Evolutionary conservation across 352 stramenopile species (phyloP).

Genomic region (Blastocystis sp.): DNA sequence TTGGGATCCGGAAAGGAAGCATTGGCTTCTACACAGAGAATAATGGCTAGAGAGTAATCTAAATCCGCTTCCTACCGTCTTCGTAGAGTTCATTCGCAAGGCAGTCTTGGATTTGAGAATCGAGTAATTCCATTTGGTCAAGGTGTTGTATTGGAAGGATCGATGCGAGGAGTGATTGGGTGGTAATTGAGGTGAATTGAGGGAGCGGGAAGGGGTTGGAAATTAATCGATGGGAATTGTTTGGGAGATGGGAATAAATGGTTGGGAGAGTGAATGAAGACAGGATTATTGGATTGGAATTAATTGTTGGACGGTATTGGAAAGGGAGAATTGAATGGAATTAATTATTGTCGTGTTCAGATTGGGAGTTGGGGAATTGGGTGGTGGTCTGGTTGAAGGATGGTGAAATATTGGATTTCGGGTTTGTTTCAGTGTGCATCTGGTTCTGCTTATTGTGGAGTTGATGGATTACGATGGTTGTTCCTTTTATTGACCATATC

Average conservation of each 20-base stretch:
- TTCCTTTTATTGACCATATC: too few species aligned
- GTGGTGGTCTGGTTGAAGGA: too few species aligned
- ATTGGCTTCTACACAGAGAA: constrained; percentile 11
- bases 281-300: neutral
- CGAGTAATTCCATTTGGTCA: neutral
- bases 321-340: too few species aligned
- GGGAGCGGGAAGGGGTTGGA: neutral
- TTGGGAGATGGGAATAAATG: neutral
- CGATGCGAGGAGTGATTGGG: neutral
- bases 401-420: too few species aligned
- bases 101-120: neutral
- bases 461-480: too few species aligned
- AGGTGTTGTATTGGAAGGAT: neutral
- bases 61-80: neutral
- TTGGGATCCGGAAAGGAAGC: neutral
- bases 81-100: constrained; percentile 30
- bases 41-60: neutral
- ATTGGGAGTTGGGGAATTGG: too few species aligned
- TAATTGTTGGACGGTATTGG: neutral
- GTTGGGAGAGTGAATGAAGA: neutral
- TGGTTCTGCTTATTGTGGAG: too few species aligned
- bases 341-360: too few species aligned
- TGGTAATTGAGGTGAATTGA: too few species aligned
- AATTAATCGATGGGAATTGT: neutral
- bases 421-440: too few species aligned